phyloP scores from a whole-genome alignment of 306 rosid species.

The Sesbania bispinosa region DNA sequence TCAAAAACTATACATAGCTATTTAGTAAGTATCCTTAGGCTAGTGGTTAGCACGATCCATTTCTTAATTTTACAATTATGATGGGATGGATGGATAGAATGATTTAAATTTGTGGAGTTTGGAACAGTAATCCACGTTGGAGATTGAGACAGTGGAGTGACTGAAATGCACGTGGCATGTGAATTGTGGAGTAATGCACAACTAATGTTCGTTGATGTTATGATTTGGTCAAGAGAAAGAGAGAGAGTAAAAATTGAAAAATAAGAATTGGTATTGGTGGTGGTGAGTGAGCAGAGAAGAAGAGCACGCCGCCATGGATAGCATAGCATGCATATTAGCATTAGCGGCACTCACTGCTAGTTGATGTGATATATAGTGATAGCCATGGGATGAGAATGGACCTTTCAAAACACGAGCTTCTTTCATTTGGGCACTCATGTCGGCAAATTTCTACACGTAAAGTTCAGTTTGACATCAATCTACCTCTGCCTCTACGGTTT shows the following conservation, averaged over 20 bases:
- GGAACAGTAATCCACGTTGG: too few species aligned
- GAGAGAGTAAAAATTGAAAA: background rate
- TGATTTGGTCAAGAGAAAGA: conserved; percentile 16
- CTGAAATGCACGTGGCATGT: background rate
- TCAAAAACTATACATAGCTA: too few species aligned
- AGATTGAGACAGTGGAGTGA: too few species aligned
- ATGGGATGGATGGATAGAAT: too few species aligned
- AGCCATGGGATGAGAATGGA: background rate
- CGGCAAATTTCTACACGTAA: conserved; percentile 15
- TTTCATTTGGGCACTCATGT: conserved; percentile 24
- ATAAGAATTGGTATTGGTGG: background rate
- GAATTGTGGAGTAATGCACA: background rate
- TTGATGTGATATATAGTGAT: background rate
- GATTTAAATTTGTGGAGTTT: too few species aligned
- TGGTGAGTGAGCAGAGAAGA: background rate
- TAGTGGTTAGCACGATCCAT: too few species aligned
- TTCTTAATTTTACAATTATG: too few species aligned
- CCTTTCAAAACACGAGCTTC: background rate
- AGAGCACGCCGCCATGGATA: conserved; percentile 24
- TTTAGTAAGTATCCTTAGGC: too few species aligned
- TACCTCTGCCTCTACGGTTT: too few species aligned
- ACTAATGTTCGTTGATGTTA: background rate
- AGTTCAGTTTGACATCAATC: background rate
- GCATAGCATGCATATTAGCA: background rate
- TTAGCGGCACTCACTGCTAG: background rate